phyloP scores from a whole-genome alignment of 1,139 yeast species.

The Lodderomyces parapsilosis region DNA sequence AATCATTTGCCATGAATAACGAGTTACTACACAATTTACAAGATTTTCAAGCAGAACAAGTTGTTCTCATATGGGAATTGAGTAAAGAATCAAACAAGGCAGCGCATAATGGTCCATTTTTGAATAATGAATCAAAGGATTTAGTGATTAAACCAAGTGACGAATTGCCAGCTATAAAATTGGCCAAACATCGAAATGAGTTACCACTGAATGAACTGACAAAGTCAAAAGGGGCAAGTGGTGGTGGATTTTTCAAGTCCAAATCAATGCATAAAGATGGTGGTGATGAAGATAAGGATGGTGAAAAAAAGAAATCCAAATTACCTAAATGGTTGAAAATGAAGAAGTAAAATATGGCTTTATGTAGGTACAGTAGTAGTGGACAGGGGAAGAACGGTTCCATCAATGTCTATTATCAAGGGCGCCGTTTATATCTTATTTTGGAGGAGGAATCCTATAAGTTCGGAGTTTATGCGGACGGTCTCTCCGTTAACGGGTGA shows the following conservation, averaged over 20 bases:
- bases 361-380: too few relatives aligned
- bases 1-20: slow-evolving; percentile 31
- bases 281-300: slow-evolving; percentile 2
- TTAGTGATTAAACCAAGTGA: slow-evolving; percentile 21
- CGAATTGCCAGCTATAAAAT: slow-evolving; percentile 41
- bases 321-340: slow-evolving; percentile 16
- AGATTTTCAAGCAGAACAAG: slow-evolving; percentile 32
- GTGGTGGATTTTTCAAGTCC: slow-evolving; percentile 15
- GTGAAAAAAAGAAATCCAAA: slow-evolving; percentile 5
- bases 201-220: slow-evolving; percentile 19
- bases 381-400: too few relatives aligned
- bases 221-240: slow-evolving; percentile 2
- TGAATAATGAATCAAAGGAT: slow-evolving; percentile 15
- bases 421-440: too few relatives aligned
- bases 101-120: slow-evolving; percentile 23
- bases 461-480: neutral
- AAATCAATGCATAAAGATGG: slow-evolving; percentile 18
- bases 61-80: slow-evolving; percentile 38
- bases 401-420: too few relatives aligned
- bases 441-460: too few relatives aligned
- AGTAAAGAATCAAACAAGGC: slow-evolving; percentile 11
- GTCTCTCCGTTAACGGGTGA: neutral
- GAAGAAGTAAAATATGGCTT: slow-evolving; percentile 7
- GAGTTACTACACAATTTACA: slow-evolving; percentile 32
- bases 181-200: slow-evolving; percentile 33